Conservation (phyloP, 192 early-diverging fungal species). For the Funneliformis mosseae region DNA sequence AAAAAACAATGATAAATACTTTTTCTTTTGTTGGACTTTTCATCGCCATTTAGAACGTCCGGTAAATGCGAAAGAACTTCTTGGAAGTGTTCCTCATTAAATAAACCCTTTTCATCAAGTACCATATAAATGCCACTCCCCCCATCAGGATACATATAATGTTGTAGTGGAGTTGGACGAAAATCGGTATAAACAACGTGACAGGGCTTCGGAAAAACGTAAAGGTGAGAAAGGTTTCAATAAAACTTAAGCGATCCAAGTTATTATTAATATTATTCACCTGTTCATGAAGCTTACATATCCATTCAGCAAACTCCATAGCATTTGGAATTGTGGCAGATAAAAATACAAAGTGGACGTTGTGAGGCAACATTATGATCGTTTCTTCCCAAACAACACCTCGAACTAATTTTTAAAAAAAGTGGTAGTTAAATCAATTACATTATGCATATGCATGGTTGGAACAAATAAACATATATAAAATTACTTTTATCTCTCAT, state of each 20-base stretch:
- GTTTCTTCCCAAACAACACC: constrained; percentile 99
- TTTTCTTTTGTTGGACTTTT: constrained; percentile 59
- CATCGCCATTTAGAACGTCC: constrained; percentile 51
- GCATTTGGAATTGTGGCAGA: constrained; percentile 99
- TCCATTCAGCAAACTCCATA: constrained; percentile 99
- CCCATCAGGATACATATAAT: constrained; percentile 91
- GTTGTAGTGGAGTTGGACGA: constrained; percentile 95
- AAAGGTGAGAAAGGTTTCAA: neutral
- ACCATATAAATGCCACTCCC: constrained; percentile 94
- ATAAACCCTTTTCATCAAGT: constrained; percentile 94
- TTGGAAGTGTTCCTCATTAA: constrained; percentile 97
- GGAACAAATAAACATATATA: neutral
- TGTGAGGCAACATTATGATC: constrained; percentile 90
- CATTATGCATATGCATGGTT: neutral
- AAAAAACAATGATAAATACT: constrained; percentile 41
- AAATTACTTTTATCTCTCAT: constrained; percentile 85
- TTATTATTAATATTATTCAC: neutral
- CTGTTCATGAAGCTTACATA: constrained; percentile 90
- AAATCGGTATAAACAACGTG: constrained; percentile 98
- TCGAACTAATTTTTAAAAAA: constrained; percentile 50
- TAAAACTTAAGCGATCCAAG: neutral
- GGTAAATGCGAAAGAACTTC: constrained; percentile 67
- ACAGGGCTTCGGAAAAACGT: constrained; percentile 60
- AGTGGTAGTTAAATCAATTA: neutral
- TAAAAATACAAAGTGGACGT: constrained; percentile 91